Base-by-base conservation (phyloP, 768 basidiomycete genomes). In the Mrakia gelida region DNA sequence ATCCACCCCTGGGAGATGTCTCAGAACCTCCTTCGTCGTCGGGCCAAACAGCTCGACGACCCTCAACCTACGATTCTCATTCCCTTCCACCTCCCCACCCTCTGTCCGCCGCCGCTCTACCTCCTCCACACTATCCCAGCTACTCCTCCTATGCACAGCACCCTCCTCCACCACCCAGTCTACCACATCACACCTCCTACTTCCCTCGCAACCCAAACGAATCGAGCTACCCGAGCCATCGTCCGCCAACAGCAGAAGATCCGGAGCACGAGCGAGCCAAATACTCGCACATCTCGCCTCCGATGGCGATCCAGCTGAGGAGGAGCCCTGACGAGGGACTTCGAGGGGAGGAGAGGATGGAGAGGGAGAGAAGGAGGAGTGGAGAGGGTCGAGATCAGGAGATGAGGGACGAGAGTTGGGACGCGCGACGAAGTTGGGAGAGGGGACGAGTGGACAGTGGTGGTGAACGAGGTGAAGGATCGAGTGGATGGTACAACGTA, bases 401-500 rank as follows among this genome's bases (percentile, higher is more conserved):
- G 59, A 59, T 59, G 59, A 59, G n/a, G 59, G 59, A 59, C 59
- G 59, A 59, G 59, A 28, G 59, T 28, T n/a, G 26, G n/a, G 59
- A 59, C 59, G 59, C 59, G 28, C 59, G 59, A n/a, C 59, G 59
- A n/a, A 28, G 9, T 3, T 59, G 59, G 59, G 59, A 59, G 59
- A 15, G n/a, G 9, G 59, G 26, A 15, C 23, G 59, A 28, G 10
- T n/a, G 5, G 59, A 2, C n/a, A 59, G 59, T 18, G 18, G 9
- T 28, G 7, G 9, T 2, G 26, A n/a, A 28, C 2, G 59, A 59
- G 59, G 59, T 5, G 59, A 59, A 18, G 13, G 59, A 2, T 28
- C 59, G 26, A 59, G 26, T 15, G 59, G 59, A 0, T 59, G 59
- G 59, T 59, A n/a, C 59, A 23, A 59, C 26, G 59, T 59, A 26